These are phyloP conservation scores for Peziza echinospora DNA, from an alignment of 495 filamentous ascomycete genomes.

Conservation along the genomic window DNA sequence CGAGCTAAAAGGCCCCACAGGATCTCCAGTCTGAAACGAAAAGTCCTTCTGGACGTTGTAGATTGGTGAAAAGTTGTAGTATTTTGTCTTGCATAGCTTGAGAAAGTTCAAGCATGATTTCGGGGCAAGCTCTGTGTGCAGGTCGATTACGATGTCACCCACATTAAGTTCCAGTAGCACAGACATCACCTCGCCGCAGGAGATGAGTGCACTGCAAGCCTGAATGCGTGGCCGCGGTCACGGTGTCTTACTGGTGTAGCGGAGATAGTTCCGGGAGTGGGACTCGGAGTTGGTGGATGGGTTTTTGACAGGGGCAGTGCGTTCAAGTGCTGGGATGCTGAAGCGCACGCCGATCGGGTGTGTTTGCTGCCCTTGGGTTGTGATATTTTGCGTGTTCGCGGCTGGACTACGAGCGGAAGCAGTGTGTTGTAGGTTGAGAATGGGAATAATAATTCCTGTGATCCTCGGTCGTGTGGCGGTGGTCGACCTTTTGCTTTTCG, in stretches of 20 bases:
- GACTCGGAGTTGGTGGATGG: neutral
- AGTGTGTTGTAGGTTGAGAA: too few relatives aligned
- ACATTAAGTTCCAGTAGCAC: constrained; percentile 66
- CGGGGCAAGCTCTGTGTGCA: constrained; percentile 66
- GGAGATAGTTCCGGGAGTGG: too few relatives aligned
- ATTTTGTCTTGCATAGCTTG: constrained; percentile 94
- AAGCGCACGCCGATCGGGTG: neutral
- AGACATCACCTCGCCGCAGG: constrained; percentile 29
- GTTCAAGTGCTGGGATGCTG: neutral
- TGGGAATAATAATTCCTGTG: too few relatives aligned
- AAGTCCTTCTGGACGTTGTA: constrained; percentile 77
- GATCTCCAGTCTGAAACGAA: constrained; percentile 88
- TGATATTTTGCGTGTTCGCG: too few relatives aligned
- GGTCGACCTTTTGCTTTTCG: too few relatives aligned
- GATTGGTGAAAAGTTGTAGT: constrained; percentile 88
- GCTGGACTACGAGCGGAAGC: too few relatives aligned
- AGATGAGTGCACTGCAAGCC: too few relatives aligned
- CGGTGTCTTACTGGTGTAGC: too few relatives aligned
- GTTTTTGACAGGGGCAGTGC: neutral
- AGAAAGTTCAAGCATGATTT: constrained; percentile 88
- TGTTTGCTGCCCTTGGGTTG: neutral
- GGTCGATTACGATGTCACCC: constrained; percentile 83
- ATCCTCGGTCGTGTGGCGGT: too few relatives aligned
- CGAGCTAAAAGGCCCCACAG: constrained; percentile 57
- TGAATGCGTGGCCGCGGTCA: too few relatives aligned